These are phyloP conservation scores for Aspergillus sp. DNA, from an alignment of 2,329 filamentous ascomycete genomes.

Conservation along the genomic window DNA sequence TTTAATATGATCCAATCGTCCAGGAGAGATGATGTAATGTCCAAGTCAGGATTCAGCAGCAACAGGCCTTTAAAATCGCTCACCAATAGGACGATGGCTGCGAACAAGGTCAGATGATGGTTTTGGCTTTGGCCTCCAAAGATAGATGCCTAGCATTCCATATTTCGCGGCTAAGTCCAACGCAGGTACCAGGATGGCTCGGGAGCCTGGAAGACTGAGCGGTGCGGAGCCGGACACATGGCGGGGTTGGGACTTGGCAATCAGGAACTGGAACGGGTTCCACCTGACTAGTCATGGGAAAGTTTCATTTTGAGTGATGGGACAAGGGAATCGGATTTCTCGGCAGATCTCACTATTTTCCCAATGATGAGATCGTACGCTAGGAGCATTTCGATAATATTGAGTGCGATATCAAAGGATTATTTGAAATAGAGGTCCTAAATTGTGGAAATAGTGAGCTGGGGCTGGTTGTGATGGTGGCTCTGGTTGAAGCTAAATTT, in stretches of 20 bases:
- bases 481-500: neutral
- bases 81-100: neutral
- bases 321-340: neutral
- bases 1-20: neutral
- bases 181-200: conserved; percentile 5
- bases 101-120: neutral
- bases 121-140: neutral
- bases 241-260: conserved; percentile 8
- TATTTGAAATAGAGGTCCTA: too few relatives aligned
- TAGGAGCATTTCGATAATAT: too few relatives aligned
- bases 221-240: conserved; percentile 1
- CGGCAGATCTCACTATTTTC: neutral
- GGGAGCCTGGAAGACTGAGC: neutral
- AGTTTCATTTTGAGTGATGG: conserved; percentile 6
- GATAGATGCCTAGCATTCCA: neutral
- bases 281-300: conserved; percentile 5
- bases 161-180: neutral
- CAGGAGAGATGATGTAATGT: conserved; percentile 4
- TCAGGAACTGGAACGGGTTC: conserved; percentile 6
- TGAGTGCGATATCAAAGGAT: too few relatives aligned
- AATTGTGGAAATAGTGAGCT: neutral
- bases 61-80: neutral
- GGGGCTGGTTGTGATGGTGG: neutral
- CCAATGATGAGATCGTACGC: too few relatives aligned
- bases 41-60: neutral